Base-by-base conservation (phyloP, 371 early-diverging fungal genomes). In the Mucor ambiguus region DNA sequence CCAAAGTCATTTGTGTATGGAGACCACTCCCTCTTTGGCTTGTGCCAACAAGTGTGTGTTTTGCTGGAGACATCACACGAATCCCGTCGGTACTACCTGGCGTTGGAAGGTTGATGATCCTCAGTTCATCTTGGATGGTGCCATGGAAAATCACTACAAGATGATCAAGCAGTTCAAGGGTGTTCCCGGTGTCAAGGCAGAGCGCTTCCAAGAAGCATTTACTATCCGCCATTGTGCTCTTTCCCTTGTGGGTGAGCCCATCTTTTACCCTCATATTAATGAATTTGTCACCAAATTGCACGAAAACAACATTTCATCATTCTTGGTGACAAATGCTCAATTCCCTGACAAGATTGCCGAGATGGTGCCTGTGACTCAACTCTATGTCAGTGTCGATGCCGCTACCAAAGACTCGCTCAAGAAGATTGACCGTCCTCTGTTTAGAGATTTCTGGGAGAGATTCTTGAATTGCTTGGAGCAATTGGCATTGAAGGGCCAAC, bases 1-100 rank as follows among this genome's bases (percentile, higher is more conserved):
- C 30, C 86, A 85, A 67, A 83, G 84, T 43, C 89, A 88, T 72
- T 70, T 85, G 58, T 90, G 91, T 72, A 89, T 88, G 86, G 90
- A 89, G 64, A 87, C 88, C 1, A 91, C 89, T 0, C 90, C 90
- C 20, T 85, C 88, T 2, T 72, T 93, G 54, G 92, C 93, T 12
- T 93, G 93, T 67, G 90, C 92, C 18, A 93, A 93, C 76, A 92
- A 92, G 68, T 93, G 92, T 70, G 91, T 91, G 4, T 92, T 91
- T 70, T 92, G 92, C 66, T 93, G 92, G 92, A 80, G 92, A 68
- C 92, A 91, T 72, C 91, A 92, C 41, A 92, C 91, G 16, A 93
- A 93, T 65, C 92, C 90, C 41, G 93, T 92, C 3, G 92, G 90
- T 26, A 90, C 87, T 1, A 71, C 74, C 28, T 91, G 90, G 90